phyloP scores from a whole-genome alignment of 352 stramenopile species.

The Pythium angustatum region DNA sequence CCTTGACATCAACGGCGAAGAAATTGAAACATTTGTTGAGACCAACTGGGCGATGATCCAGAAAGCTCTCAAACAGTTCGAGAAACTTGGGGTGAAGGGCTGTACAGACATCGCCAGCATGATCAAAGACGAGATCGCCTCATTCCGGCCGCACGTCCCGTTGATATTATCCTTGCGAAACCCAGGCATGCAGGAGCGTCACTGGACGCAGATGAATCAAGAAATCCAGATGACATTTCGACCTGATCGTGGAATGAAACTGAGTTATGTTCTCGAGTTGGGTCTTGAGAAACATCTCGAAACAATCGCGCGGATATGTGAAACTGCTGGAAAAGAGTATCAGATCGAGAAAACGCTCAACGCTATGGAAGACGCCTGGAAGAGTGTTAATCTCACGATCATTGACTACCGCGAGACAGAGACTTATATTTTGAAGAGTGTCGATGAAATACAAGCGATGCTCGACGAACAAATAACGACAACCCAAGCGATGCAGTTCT shows the following conservation, averaged over 20 bases:
- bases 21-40: conserved; percentile 91
- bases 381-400: conserved; percentile 81
- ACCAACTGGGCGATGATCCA: conserved; percentile 81
- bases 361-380: conserved; percentile 92
- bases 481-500: conserved; percentile 95
- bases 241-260: conserved; percentile 81
- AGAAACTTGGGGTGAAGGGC: conserved; percentile 84
- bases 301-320: conserved; percentile 89
- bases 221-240: conserved; percentile 86
- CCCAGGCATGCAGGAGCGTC: conserved; percentile 91
- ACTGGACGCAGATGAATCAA: conserved; percentile 92
- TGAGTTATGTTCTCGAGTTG: conserved; percentile 83
- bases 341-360: conserved; percentile 94
- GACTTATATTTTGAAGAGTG: conserved; percentile 93
- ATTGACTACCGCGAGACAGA: conserved; percentile 91
- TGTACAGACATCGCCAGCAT: conserved; percentile 86
- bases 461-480: conserved; percentile 96
- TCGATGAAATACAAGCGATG: conserved; percentile 93
- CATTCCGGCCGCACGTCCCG: conserved; percentile 89
- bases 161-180: conserved; percentile 90
- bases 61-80: conserved; percentile 93
- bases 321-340: conserved; percentile 94
- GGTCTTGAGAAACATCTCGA: conserved; percentile 88
- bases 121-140: conserved; percentile 91
- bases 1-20: conserved; percentile 89